Evolutionary conservation across 1,139 yeast species (phyloP), one percentile per base, ranked within the genome.

Genomic region (Suhomyces wounanorum): DNA sequence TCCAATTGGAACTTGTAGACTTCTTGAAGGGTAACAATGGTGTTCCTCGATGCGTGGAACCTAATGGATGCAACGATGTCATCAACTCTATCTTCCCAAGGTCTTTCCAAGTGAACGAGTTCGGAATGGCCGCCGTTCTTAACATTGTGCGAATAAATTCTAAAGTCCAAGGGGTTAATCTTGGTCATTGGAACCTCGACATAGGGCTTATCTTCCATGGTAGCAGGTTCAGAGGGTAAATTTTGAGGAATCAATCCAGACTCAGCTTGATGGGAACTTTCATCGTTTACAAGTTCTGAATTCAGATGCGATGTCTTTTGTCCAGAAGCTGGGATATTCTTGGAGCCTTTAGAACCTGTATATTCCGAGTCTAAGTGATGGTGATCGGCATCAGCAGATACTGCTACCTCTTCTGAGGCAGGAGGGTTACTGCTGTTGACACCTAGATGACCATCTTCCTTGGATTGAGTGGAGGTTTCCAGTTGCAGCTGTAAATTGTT

Each of bases 101-200:
- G 56, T 43, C 55, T 60, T 54, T 73, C 78, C 2, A 75, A 76
- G 0, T 64, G 57, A 5, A 56, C 68, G 17, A 70, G 58, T 8
- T 48, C 51, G 6, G 56, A 61, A 49, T 65, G 66, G 13, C 68
- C 73, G 3, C 74, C 76, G 53, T 71, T 72, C 50, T 70, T 71
- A 44, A 73, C 65, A 55, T 73, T 73, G 52, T 73, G 78, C 6
- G 75, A 68, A 54, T 73, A 73, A 18, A 73, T 63, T 33, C 77
- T 62, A 55, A 73, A 70, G 16, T 50, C 52, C 5, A 71, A 45
- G 1, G 66, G 63, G 7, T 55, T 13, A 11, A 49, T 16, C 11
- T 26, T 14, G 14, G 35, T 40, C 35, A 64, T 59, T 3, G 63
- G 60, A 2, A 66, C 53, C 3, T 52, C 44, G 2, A 67, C 59